Percentiles rank a stretch among this genome's conserved stretches.
Evolutionary conservation across 768 basidiomycete genomes (phyloP).

Genomic region (Lactifluus volemus): DNA sequence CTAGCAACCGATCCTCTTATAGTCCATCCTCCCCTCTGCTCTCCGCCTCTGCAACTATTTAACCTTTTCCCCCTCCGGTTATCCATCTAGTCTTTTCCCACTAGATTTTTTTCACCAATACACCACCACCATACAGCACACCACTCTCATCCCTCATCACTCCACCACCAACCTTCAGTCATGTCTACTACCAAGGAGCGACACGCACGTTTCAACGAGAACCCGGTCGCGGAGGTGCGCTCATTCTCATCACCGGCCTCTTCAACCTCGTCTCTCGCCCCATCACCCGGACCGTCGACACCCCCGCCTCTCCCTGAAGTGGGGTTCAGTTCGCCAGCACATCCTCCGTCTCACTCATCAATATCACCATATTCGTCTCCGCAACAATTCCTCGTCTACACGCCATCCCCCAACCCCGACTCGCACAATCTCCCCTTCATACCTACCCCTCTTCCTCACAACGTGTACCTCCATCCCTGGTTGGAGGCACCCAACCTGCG

Average conservation of each 20-base stretch:
- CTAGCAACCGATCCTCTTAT: constrained; percentile 1
- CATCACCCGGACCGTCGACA: constrained; percentile 9
- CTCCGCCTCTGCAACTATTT: constrained; percentile 4
- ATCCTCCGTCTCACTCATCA: background rate
- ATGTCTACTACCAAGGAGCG: background rate
- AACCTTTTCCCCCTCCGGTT: background rate
- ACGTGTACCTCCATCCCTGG: background rate
- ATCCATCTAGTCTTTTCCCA: background rate
- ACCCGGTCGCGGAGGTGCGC: constrained; percentile 12
- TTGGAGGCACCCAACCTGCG: background rate
- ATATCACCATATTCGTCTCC: background rate
- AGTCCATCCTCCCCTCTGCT: background rate
- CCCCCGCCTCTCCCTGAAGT: constrained; percentile 5
- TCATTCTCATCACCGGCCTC: constrained; percentile 7
- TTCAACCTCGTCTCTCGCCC: background rate
- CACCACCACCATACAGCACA: no score
- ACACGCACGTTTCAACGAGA: constrained; percentile 9
- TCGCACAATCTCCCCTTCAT: background rate
- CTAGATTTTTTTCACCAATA: background rate
- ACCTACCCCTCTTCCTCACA: background rate
- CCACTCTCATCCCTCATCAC: no score
- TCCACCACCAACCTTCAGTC: background rate
- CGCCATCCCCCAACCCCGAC: background rate
- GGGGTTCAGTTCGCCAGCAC: background rate
- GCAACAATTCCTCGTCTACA: background rate